phyloP scores from a whole-genome alignment of 2,329 filamentous ascomycete genomes.

The Alternaria gaisen region DNA sequence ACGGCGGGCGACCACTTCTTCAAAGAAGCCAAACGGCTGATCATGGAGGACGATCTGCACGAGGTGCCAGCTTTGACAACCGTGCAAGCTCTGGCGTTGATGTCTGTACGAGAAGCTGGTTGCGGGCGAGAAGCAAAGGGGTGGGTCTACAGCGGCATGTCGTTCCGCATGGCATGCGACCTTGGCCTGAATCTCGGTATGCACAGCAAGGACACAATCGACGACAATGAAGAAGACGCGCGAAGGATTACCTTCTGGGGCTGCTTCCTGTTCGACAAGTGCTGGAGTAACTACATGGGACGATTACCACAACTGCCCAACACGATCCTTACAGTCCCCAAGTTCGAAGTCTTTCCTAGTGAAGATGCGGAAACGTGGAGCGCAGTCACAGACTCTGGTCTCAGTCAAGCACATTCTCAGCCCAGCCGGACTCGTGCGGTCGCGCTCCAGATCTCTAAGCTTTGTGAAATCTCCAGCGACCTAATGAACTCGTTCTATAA shows the following conservation, averaged over 20 bases:
- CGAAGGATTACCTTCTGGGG: slow-evolving; percentile 96
- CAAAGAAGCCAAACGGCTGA: slow-evolving; percentile 86
- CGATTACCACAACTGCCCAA: slow-evolving; percentile 86
- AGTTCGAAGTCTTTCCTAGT: slow-evolving; percentile 87
- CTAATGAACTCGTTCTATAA: slow-evolving; percentile 91
- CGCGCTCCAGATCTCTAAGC: slow-evolving; percentile 75
- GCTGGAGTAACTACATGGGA: slow-evolving; percentile 97
- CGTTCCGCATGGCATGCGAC: slow-evolving; percentile 96
- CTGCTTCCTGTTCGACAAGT: slow-evolving; percentile 98
- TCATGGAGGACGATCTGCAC: slow-evolving; percentile 91
- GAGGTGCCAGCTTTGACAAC: slow-evolving; percentile 88
- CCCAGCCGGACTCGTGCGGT: slow-evolving; percentile 81
- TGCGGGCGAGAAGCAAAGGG: slow-evolving; percentile 94
- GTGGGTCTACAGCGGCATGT: slow-evolving; percentile 99
- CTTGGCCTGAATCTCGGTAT: slow-evolving; percentile 86
- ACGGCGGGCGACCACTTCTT: slow-evolving; percentile 98
- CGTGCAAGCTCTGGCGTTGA: slow-evolving; percentile 90
- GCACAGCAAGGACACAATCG: slow-evolving; percentile 64
- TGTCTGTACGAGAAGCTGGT: slow-evolving; percentile 96
- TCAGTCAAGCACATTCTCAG: slow-evolving; percentile 75
- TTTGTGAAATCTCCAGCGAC: slow-evolving; percentile 95
- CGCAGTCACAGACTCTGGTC: slow-evolving; percentile 85
- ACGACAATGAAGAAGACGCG: slow-evolving; percentile 87
- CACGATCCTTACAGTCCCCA: slow-evolving; percentile 82
- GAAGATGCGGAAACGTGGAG: slow-evolving; percentile 89